phyloP scores from a whole-genome alignment of 2,329 filamentous ascomycete species.

The Verticillium alfalfae region DNA sequence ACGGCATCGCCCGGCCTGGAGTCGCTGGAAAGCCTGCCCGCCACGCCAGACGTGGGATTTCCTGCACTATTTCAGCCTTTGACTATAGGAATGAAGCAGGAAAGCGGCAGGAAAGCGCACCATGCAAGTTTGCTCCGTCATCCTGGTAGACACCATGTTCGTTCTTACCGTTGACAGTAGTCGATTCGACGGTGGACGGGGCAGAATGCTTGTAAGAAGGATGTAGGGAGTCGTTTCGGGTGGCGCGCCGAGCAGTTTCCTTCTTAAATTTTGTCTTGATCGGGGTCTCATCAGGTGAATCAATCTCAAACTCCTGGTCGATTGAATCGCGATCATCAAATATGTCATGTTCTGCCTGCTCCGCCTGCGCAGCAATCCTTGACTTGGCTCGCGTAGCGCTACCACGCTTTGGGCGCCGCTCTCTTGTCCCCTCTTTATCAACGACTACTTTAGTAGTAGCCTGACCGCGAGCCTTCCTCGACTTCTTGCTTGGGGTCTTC shows the following conservation, averaged over 20 bases:
- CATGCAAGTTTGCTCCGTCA: not conserved
- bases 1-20: not conserved
- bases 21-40: not conserved
- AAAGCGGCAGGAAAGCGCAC: not conserved
- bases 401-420: constrained; percentile 1
- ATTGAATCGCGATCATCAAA: not conserved
- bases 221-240: not conserved
- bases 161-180: not conserved
- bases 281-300: not conserved
- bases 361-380: not conserved
- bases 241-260: not conserved
- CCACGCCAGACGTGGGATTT: not conserved
- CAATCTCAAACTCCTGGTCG: not conserved
- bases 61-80: not conserved
- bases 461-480: not conserved
- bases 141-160: constrained; percentile 5
- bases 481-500: not conserved
- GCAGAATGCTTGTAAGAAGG: not conserved
- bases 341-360: not conserved
- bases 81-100: too few relatives aligned
- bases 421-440: not conserved
- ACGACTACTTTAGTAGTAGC: not conserved
- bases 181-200: not conserved
- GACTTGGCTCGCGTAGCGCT: constrained; percentile 1
- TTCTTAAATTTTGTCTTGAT: not conserved